Percentiles rank a stretch among this genome's conserved stretches.
Evolutionary conservation across 2,329 filamentous ascomycete genomes (phyloP).

Genomic region (Blumeria graminis): DNA sequence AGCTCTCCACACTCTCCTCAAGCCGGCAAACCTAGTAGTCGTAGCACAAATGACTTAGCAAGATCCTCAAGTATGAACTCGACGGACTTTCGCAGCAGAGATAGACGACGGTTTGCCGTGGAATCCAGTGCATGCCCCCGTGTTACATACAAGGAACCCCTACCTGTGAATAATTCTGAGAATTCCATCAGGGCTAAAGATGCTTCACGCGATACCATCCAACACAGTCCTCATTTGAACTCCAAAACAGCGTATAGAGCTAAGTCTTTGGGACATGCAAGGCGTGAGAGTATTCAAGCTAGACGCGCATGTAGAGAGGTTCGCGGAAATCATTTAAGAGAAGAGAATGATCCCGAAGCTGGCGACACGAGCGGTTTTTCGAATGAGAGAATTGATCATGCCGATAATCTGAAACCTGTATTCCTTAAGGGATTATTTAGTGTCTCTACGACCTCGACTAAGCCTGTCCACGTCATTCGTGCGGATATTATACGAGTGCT

Average conservation of each 20-base stretch:
- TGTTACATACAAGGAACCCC: constrained; percentile 34
- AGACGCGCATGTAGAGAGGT: constrained; percentile 47
- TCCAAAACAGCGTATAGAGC: constrained; percentile 42
- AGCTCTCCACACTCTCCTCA: constrained; percentile 55
- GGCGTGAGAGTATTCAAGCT: constrained; percentile 79
- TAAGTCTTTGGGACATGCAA: constrained; percentile 71
- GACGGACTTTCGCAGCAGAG: constrained; percentile 49
- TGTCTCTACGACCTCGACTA: constrained; percentile 85
- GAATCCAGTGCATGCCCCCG: constrained; percentile 27
- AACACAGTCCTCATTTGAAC: constrained; percentile 24
- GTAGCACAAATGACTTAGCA: constrained; percentile 45
- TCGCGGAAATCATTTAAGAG: constrained; percentile 55
- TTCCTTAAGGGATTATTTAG: constrained; percentile 93
- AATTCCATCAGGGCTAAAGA: constrained; percentile 34
- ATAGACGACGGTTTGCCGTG: constrained; percentile 17
- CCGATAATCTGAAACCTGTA: constrained; percentile 75
- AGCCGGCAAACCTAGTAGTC: constrained; percentile 32
- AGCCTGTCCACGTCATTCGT: constrained; percentile 65
- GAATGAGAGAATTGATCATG: constrained; percentile 35
- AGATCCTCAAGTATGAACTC: constrained; percentile 84
- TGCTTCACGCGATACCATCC: constrained; percentile 18
- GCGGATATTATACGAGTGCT: constrained; percentile 78
- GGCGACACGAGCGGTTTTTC: constrained; percentile 35
- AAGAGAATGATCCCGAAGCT: constrained; percentile 71
- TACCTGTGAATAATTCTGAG: constrained; percentile 57